Evolutionary conservation across 768 basidiomycete genomes (phyloP), one percentile per base, ranked within the genome.

Genomic region (Xerocomellus dryophilus): DNA sequence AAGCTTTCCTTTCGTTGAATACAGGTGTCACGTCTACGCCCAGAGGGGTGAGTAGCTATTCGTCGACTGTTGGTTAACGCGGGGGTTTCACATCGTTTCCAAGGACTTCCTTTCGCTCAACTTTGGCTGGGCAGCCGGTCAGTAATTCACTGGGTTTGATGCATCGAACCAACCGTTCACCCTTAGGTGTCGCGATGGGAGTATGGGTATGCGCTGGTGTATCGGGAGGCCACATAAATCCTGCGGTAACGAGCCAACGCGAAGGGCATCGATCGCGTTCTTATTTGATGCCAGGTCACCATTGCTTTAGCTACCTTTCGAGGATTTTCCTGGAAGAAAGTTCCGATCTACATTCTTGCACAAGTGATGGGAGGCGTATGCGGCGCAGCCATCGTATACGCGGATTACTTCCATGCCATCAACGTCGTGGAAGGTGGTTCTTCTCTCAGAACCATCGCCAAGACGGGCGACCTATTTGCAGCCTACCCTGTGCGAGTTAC

Each of bases 251-350:
- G 11, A 43, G 11, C 17, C 39, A 29, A 21, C 15, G 68, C 15
- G 8, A 27, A 11, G 21, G 21, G 4, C 29, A 29, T 34, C 17
- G n/a, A 48, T 43, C 43, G 14, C 11, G 5, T 31, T 42, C 43
- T 45, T 29, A 39, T 46, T 31, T 29, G 12, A 8, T 36, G 44
- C 21, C 31, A 84, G 82, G 73, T 89, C 29, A 90, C 89, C 5
- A 64, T 90, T 39, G 76, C 81, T 14, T 66, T 87, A 23, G 85
- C 85, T 11, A 70, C 79, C 2, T 86, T 83, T 68, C 80, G 87
- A 57, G 81, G 79, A 23, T 89, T 90, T 68, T 86, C 88, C 0
- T 85, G 83, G 84, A 77, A 75, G 60, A 90, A 91, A 70, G 88
- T 89, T 1, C 88, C 88, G 1, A 76, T 70, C 21, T 88, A 82